phyloP scores from a whole-genome alignment of 108 stramenopile species.

The Cyclotella baltica region DNA sequence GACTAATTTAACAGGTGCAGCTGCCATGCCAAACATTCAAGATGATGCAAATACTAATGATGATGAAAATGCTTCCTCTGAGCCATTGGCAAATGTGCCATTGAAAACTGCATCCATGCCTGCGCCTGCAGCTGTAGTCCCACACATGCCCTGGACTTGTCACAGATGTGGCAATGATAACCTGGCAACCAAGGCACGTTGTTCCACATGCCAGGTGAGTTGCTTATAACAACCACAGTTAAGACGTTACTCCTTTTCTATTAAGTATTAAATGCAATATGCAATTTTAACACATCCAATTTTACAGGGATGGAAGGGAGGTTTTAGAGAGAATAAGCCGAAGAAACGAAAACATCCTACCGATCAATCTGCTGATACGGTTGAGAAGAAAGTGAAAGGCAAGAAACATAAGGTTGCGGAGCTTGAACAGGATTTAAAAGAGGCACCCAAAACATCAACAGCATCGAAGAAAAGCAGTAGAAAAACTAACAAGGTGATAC shows the following conservation, averaged over 20 bases:
- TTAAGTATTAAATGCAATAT: too few species aligned
- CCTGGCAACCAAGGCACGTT: conserved; percentile 2
- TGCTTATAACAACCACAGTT: too few species aligned
- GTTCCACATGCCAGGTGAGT: conserved; percentile 4
- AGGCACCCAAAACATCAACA: neutral
- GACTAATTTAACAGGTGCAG: neutral
- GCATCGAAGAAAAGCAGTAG: too few species aligned
- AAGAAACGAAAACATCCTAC: neutral
- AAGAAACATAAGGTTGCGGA: neutral
- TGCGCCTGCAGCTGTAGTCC: neutral
- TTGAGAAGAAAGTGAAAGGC: neutral
- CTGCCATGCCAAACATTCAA: neutral
- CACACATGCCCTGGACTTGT: neutral
- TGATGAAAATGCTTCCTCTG: neutral
- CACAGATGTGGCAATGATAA: conserved; percentile 7
- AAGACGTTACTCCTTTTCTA: too few species aligned
- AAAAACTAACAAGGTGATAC: too few species aligned
- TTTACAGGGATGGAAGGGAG: conserved; percentile 12
- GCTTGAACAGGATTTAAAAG: neutral
- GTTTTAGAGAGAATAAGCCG: conserved; percentile 7
- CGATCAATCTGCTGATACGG: neutral
- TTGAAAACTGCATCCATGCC: too few species aligned
- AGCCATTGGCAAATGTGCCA: neutral
- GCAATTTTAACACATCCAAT: neutral
- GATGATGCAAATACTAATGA: neutral